Evolutionary conservation across 345 rosid genomes (phyloP).

Genomic region (Iberis pinnata): DNA sequence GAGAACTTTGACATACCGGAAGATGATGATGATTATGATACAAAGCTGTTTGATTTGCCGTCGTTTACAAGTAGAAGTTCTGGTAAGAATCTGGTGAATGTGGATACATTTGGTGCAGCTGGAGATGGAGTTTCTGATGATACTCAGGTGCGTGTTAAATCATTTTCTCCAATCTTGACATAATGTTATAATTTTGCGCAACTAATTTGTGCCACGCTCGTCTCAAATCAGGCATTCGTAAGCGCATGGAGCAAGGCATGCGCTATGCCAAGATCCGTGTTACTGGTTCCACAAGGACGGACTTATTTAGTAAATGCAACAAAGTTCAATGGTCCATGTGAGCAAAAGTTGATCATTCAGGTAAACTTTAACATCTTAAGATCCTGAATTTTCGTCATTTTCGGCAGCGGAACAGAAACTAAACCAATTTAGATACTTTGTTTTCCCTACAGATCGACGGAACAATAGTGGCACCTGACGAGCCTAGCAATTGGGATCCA

Average conservation of each 20-base stretch:
- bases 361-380: constrained; percentile 33
- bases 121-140: constrained; percentile 97
- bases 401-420: neutral
- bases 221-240: constrained; percentile 56
- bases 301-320: constrained; percentile 81
- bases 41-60: constrained; percentile 36
- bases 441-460: constrained; percentile 69
- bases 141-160: constrained; percentile 58
- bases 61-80: constrained; percentile 53
- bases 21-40: constrained; percentile 32
- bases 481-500: constrained; percentile 86
- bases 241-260: constrained; percentile 84
- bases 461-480: constrained; percentile 81
- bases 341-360: constrained; percentile 68
- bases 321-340: constrained; percentile 83
- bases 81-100: constrained; percentile 70
- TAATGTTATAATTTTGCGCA: neutral
- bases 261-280: constrained; percentile 48
- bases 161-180: neutral
- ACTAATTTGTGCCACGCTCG: constrained; percentile 15
- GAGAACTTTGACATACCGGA: constrained; percentile 50
- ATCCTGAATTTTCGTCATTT: too few relatives aligned
- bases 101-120: constrained; percentile 85
- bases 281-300: constrained; percentile 71
- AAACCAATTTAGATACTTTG: constrained; percentile 7